A percentile compares a stretch with the other conserved stretches of the same genome.
Conservation (phyloP, 164 flowering plant species). For the Vitis rotundifolia region DNA sequence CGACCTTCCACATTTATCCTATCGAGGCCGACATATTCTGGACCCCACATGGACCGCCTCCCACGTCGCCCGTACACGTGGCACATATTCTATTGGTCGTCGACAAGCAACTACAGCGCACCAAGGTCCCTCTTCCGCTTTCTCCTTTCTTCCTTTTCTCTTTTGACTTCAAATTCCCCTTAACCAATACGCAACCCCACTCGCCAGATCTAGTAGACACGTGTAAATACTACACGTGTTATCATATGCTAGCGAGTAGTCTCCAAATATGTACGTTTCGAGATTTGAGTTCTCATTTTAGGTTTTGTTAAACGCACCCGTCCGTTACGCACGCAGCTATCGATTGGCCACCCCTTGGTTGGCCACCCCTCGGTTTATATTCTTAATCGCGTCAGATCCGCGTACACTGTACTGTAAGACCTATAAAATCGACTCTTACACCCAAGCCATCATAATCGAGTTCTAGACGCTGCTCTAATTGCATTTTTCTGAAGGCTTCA, state of each 20-base stretch:
- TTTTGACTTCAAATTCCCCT: not conserved
- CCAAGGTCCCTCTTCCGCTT: constrained; percentile 7
- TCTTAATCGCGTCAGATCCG: constrained; percentile 30
- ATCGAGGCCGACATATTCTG: constrained; percentile 20
- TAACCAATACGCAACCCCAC: not conserved
- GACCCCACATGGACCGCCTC: constrained; percentile 10
- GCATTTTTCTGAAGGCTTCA: not conserved
- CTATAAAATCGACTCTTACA: constrained; percentile 15
- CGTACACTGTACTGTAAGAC: constrained; percentile 1
- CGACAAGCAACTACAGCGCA: constrained; percentile 6
- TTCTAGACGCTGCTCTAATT: not conserved
- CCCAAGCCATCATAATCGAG: not conserved
- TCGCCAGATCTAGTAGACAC: not conserved
- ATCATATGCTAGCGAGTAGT: not conserved
- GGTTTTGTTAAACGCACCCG: constrained; percentile 4
- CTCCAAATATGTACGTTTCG: too few relatives aligned
- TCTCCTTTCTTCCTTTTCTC: constrained; percentile 4
- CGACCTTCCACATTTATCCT: constrained; percentile 17
- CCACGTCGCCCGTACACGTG: constrained; percentile 24
- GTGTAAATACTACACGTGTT: not conserved
- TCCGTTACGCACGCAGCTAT: constrained; percentile 14
- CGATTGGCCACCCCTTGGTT: not conserved
- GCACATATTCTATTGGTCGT: constrained; percentile 1
- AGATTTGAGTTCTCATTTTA: not conserved
- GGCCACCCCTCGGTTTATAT: not conserved